phyloP scores from a whole-genome alignment of 495 filamentous ascomycete genomes.

The Neurospora africana region DNA sequence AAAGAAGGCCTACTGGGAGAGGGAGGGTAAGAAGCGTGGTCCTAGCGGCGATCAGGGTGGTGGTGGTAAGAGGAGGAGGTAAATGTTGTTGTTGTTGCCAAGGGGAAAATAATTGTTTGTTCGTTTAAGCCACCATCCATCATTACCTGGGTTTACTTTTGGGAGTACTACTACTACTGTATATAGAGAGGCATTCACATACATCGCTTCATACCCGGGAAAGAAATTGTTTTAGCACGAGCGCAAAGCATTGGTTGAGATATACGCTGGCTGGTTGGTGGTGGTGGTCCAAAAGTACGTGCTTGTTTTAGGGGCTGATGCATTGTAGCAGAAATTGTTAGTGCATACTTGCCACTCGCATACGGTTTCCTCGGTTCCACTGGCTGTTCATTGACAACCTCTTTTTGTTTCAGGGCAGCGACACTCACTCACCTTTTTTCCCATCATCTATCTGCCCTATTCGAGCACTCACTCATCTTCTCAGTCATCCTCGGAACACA shows the following conservation, averaged over 20 bases:
- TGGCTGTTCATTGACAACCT: background rate
- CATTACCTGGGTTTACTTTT: background rate
- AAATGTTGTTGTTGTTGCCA: background rate
- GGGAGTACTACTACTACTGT: background rate
- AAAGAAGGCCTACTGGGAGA: conserved; percentile 83
- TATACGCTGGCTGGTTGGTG: background rate
- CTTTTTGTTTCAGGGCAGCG: background rate
- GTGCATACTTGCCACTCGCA: background rate
- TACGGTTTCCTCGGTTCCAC: background rate
- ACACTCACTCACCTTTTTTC: background rate
- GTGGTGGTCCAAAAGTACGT: background rate
- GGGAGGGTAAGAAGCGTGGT: conserved; percentile 90
- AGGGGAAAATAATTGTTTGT: background rate
- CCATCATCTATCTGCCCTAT: background rate
- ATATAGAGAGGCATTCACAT: background rate
- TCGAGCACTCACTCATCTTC: background rate
- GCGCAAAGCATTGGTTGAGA: background rate
- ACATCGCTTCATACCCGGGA: background rate
- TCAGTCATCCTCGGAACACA: background rate
- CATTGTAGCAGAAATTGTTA: background rate
- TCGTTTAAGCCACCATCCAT: background rate
- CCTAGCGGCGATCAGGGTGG: conserved; percentile 49
- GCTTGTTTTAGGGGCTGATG: background rate
- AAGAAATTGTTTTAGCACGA: background rate
- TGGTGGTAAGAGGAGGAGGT: conserved; percentile 57